Conservation (phyloP, 1,284 basidiomycete species). For the Malassezia yamatoensis region DNA sequence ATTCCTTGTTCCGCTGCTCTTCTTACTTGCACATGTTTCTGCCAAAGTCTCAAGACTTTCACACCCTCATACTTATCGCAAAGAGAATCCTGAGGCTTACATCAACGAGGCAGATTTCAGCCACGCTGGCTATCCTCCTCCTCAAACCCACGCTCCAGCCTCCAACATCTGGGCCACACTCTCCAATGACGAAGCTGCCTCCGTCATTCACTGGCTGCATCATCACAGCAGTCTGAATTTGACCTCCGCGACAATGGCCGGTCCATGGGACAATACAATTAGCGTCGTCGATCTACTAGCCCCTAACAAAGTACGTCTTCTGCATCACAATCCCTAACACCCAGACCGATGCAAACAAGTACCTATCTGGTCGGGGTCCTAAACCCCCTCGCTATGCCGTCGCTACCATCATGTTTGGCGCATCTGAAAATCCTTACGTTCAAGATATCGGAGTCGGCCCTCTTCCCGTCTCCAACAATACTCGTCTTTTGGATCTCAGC, state of each 20-base stretch:
- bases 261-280: neutral
- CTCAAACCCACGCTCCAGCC: neutral
- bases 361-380: slow-evolving; percentile 6
- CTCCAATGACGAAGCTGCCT: neutral
- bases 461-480: slow-evolving; percentile 26
- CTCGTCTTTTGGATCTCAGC: slow-evolving; percentile 16
- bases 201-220: neutral
- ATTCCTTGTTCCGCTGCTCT: too few species aligned
- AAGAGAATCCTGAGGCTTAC: neutral
- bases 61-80: neutral
- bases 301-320: neutral
- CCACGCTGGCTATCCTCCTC: neutral
- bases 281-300: neutral
- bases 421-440: slow-evolving; percentile 27
- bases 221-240: neutral
- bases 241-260: neutral
- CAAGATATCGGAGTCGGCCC: slow-evolving; percentile 46
- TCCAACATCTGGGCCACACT: neutral
- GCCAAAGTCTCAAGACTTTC: neutral
- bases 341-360: neutral
- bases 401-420: slow-evolving; percentile 36
- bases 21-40: neutral
- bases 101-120: neutral
- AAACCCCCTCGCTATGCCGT: slow-evolving; percentile 34
- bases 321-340: neutral